Evolutionary conservation across 306 rosid genomes (phyloP).

Genomic region (Quercus dentata): DNA sequence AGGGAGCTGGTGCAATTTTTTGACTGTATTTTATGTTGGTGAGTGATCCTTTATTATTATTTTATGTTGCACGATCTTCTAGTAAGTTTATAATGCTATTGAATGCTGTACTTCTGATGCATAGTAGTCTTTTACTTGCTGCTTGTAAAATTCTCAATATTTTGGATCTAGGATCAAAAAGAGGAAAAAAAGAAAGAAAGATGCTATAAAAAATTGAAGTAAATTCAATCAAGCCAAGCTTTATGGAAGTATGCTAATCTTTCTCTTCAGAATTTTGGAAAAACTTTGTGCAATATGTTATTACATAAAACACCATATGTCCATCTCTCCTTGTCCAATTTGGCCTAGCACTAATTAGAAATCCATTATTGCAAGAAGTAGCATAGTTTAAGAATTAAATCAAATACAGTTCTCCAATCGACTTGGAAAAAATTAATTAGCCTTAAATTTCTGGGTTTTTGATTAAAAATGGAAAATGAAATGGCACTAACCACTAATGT

Average conservation of each 20-base stretch:
- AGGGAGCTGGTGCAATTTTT: conserved; percentile 88
- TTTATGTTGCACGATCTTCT: background rate
- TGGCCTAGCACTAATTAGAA: background rate
- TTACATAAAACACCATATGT: background rate
- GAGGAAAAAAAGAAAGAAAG: background rate
- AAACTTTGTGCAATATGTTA: background rate
- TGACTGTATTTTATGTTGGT: conserved; percentile 82
- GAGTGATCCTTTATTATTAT: conserved; percentile 30
- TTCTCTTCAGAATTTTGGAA: background rate
- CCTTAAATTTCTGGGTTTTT: background rate
- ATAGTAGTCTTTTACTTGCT: background rate
- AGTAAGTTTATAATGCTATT: background rate
- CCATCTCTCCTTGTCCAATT: background rate
- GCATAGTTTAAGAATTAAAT: background rate
- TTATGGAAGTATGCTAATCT: background rate
- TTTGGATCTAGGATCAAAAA: background rate
- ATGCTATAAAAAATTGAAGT: no score
- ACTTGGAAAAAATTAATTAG: background rate
- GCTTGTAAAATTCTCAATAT: background rate
- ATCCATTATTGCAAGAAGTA: background rate
- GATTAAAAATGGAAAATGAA: background rate
- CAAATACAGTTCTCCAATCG: no score
- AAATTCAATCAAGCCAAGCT: background rate
- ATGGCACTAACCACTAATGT: background rate
- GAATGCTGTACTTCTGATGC: background rate